Base-by-base conservation (phyloP, 2,329 filamentous ascomycete species). In the Diaporthe sp. region DNA sequence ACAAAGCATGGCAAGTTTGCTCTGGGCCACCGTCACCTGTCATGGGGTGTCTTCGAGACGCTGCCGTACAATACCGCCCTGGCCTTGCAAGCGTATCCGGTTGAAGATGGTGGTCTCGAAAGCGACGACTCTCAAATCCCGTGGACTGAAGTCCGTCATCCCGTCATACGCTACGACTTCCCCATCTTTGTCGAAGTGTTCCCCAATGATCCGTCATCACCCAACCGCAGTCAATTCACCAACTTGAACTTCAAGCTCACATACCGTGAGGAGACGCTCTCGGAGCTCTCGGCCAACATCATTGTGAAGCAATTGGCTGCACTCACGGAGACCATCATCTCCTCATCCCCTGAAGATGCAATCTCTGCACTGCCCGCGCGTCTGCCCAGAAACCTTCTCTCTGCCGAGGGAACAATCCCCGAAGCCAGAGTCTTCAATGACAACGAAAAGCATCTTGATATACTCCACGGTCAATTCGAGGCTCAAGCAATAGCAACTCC, bases 51-150 rank as follows among this genome's bases (percentile, higher is more conserved):
- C 47, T 52, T 79, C 76, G 33, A 81, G 78, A 76, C 78, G 8
- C 74, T 83, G 25, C 82, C 81, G 10, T 84, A 83, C 76, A 81
- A 84, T 57, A 84, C 83, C 1, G 77, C 81, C 15, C 72, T 84
- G 13, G 82, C 81, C 12, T 80, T 82, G 22, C 83, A 84, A 69
- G 80, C 81, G 66, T 84, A 79, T 30, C 71, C 76, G 12, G 72
- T 61, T 30, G 76, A 60, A n/a, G 42, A 67, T 15, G 74, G 60
- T 25, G 73, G 66, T 1, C 33, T 58, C 13, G 33, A 42, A 6
- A 47, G 69, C 2, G 55, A 72, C 1, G 25, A 8, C 28, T 50
- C 50, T 30, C 52, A 66, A 22, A 45, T 68, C 4, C 72, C 74
- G 3, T 78, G 77, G 77, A 74, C 58, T 28, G 47, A 45, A 5